These are phyloP conservation scores for Candida golubevii DNA, from an alignment of 805 yeast genomes.

Conservation along the genomic window DNA sequence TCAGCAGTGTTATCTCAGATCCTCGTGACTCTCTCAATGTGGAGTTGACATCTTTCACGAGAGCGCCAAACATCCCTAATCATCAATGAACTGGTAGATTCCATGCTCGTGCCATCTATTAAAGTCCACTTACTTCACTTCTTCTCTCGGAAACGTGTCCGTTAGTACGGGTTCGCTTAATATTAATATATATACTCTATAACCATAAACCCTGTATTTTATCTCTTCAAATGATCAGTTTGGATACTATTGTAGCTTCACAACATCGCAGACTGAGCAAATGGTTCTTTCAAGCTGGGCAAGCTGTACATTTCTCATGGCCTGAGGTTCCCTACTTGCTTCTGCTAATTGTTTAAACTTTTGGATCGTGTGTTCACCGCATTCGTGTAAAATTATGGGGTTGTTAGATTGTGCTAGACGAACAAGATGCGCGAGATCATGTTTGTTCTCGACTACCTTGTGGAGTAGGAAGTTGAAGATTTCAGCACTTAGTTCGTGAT, in stretches of 20 bases:
- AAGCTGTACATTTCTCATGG: slow-evolving; percentile 16
- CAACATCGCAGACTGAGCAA: too few species aligned
- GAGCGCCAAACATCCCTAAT: too few species aligned
- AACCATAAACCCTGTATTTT: too few species aligned
- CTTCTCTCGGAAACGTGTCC: too few species aligned
- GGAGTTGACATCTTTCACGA: slow-evolving; percentile 1
- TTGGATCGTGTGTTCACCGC: slow-evolving; percentile 18
- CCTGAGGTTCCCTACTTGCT: slow-evolving; percentile 2
- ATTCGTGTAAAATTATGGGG: slow-evolving; percentile 12
- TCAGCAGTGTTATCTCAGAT: neutral
- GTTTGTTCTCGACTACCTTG: slow-evolving; percentile 18
- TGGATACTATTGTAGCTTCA: too few species aligned
- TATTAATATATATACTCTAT: too few species aligned
- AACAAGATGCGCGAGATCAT: slow-evolving; percentile 28
- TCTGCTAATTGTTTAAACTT: slow-evolving; percentile 17
- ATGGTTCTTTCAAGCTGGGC: slow-evolving; percentile 17
- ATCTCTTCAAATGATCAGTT: too few species aligned
- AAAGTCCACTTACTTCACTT: too few species aligned
- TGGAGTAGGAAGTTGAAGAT: slow-evolving; percentile 21
- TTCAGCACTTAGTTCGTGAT: slow-evolving; percentile 16
- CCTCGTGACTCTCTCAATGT: neutral
- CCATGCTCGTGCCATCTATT: too few species aligned
- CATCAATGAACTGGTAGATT: too few species aligned
- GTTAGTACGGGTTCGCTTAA: too few species aligned
- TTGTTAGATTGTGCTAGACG: slow-evolving; percentile 15